Evolutionary conservation across 169 alveolate species (phyloP), one percentile per base, ranked within the genome.

Genomic region (Besnoitia besnoiti): DNA sequence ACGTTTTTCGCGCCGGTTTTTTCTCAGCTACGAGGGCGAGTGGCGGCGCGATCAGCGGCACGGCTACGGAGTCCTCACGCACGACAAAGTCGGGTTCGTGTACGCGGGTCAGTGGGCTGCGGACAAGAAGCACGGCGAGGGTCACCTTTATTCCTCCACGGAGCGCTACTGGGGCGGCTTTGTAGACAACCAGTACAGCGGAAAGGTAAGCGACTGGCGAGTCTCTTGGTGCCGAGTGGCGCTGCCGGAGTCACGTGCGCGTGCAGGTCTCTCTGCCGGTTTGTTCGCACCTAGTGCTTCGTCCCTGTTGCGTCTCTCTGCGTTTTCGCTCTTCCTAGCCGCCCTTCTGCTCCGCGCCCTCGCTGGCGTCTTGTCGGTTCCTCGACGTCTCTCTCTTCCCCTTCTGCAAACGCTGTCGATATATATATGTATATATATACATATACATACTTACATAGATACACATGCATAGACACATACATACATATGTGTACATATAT

Each of bases 51-150:
- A 93, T 50, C 89, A 44, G 88, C 89, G 95, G 24, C 92, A 89
- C 39, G 95, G 95, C 40, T 79, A 89, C 62, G 95, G 95, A 39
- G 95, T 93, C 30, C 89, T 93, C 44, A 80, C 89, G 35, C 89
- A 80, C 79, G 92, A 85, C 55, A 40, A 88, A 30, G 87, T 61
- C 10, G 75, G 85, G 37, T 85, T 87, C 75, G 44, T 93, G 21
- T 93, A 93, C 85, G 95, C 76, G 39, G 95, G 95, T 35, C 93
- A 93, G 90, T 93, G 95, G 95, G 76, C 79, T 12, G 62, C 59
- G 89, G 87, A 93, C 75, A 76, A 89, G 62, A 87, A 82, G 93
- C 30, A 79, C 67, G 95, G 95, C 27, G 93, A 89, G 47, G 95
- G 95, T 0, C 94, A 89, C 37, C 85, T 85, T 33, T 89, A 89